Evolutionary conservation across 257 asterid species (phyloP).

Genomic region (Nicotiana knightiana): DNA sequence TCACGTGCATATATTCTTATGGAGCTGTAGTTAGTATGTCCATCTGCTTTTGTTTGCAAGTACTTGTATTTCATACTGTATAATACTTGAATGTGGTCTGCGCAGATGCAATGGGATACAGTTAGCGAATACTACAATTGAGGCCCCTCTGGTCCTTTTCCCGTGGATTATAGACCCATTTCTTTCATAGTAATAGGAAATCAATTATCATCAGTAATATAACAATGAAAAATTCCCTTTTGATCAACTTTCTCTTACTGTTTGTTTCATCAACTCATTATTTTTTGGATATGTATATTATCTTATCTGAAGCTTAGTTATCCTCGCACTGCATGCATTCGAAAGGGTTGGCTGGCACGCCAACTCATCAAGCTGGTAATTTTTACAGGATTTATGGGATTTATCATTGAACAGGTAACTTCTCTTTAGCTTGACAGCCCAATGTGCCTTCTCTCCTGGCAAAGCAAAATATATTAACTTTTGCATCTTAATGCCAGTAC

Average conservation of each 20-base stretch:
- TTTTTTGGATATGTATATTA: neutral
- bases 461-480: slow-evolving; percentile 1
- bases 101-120: neutral
- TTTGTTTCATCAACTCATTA: neutral
- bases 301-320: slow-evolving; percentile 67
- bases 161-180: neutral
- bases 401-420: slow-evolving; percentile 84
- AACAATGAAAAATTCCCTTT: neutral
- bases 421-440: slow-evolving; percentile 9
- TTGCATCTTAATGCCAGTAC: slow-evolving; percentile 65
- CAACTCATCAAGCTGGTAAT: slow-evolving; percentile 78
- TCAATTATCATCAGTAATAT: neutral
- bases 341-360: slow-evolving; percentile 94
- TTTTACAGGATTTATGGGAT: slow-evolving; percentile 91
- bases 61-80: neutral
- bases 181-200: neutral
- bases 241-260: neutral
- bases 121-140: neutral
- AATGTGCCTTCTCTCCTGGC: neutral
- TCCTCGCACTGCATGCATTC: slow-evolving; percentile 77
- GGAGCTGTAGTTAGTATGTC: neutral
- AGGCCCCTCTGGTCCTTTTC: neutral
- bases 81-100: neutral
- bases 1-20: neutral
- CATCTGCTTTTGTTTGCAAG: neutral